Evolutionary conservation across 352 stramenopile genomes (phyloP).

Genomic region (Phytophthora aleatoria): DNA sequence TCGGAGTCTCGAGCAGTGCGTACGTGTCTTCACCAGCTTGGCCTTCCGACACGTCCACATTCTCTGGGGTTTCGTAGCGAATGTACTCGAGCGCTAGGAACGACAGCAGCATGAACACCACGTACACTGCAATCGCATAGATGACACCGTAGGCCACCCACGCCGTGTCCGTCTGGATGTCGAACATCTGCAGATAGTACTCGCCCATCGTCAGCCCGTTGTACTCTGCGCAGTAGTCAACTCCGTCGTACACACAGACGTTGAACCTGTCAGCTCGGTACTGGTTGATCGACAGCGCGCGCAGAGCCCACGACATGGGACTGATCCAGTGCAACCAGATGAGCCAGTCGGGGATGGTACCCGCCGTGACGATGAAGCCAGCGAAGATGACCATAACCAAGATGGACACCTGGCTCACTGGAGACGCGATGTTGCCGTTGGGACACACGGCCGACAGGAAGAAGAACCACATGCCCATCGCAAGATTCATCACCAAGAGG

Average conservation of each 20-base stretch:
- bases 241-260: conserved; percentile 34
- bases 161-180: conserved; percentile 19
- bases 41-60: conserved; percentile 22
- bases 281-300: conserved; percentile 32
- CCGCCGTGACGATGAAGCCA: conserved; percentile 52
- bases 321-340: conserved; percentile 42
- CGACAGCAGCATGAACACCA: conserved; percentile 34
- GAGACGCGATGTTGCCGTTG: conserved; percentile 42
- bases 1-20: conserved; percentile 21
- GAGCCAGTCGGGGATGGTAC: conserved; percentile 34
- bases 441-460: conserved; percentile 21
- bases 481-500: conserved; percentile 42
- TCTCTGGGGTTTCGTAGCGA: conserved; percentile 29
- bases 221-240: conserved; percentile 32
- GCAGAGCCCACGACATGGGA: conserved; percentile 38
- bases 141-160: conserved; percentile 30
- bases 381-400: conserved; percentile 53
- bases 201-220: conserved; percentile 41
- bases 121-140: conserved; percentile 23
- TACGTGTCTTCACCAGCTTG: conserved; percentile 12
- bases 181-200: conserved; percentile 37
- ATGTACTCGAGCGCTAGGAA: conserved; percentile 24
- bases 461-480: conserved; percentile 15
- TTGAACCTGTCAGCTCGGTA: conserved; percentile 29
- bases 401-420: conserved; percentile 44